Evolutionary conservation across 106 monocot species (phyloP), one percentile per base, ranked within the genome.

Genomic region (Narthecium ossifragum): DNA sequence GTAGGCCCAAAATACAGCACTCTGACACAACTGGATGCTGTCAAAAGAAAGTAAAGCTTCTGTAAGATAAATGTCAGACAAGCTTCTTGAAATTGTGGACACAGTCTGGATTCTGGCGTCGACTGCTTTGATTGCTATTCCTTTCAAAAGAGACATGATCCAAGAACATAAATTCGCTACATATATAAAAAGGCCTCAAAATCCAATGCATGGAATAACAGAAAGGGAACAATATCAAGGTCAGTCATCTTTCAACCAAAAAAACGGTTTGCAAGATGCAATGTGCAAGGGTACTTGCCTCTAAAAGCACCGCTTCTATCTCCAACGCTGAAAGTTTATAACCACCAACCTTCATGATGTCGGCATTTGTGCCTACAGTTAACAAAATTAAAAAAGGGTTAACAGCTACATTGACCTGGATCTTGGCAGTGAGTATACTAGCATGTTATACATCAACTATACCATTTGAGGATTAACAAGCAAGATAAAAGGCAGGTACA

Each of bases 301-400:
- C 87, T 70, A 98, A 52, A 68, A 98, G 66, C 15, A 88, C 82
- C 26, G 91, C 73, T 59, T 98, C 91, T 27, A 98, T 98, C 58
- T 98, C 98, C 67, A 98, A 64, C 59, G 98, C 91, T 26, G 98
- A 98, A 31, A 98, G 72, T 43, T 98, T 98, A 54, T 84, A 98
- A 55, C 98, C 98, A 43, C 98, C 98, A 34, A 98, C 91, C 85
- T 98, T 98, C 84, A 98, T 98, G 10, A 98, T 98, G 77, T 98
- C 98, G 75, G 98, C 98, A 81, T 82, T 98, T 48, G 87, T 87
- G 49, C 98, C 98, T 98, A 71, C 31, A 68, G 34, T 34, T 17
- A 23, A 46, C 36, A 66, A 24, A 46, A 45, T 0, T 43, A 10
- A 43, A 1, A 17, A 10, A 43, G 43, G 12, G 14, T 6, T 18